Percentiles rank a stretch among this genome's conserved stretches.
phyloP scores from a whole-genome alignment of 371 early-diverging fungal species.

The Batkoa obscura region DNA sequence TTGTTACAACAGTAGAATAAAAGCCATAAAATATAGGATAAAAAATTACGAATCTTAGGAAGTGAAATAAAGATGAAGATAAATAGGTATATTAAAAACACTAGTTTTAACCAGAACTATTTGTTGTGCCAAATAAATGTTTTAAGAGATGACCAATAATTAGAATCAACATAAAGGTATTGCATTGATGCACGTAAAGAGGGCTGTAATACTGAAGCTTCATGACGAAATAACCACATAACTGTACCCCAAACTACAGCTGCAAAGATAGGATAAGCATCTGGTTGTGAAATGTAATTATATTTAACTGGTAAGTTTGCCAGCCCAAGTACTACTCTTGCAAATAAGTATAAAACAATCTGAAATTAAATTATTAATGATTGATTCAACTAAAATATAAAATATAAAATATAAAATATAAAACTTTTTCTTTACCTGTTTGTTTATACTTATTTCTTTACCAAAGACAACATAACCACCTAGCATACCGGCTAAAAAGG shows the following conservation, averaged over 20 bases:
- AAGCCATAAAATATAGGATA: too few relatives aligned
- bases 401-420: too few relatives aligned
- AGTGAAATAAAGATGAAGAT: too few relatives aligned
- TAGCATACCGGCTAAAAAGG: slow-evolving; percentile 81
- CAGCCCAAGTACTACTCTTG: slow-evolving; percentile 69
- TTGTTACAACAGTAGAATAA: too few relatives aligned
- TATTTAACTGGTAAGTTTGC: slow-evolving; percentile 64
- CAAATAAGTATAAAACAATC: slow-evolving; percentile 89
- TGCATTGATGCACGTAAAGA: slow-evolving; percentile 87
- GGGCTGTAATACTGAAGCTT: slow-evolving; percentile 74
- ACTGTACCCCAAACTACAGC: slow-evolving; percentile 90
- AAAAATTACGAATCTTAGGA: too few relatives aligned
- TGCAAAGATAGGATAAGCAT: slow-evolving; percentile 69
- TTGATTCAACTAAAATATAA: too few relatives aligned
- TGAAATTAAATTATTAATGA: too few relatives aligned
- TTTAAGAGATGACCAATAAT: slow-evolving; percentile 53
- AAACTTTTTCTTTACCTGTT: slow-evolving; percentile 83
- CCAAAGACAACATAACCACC: slow-evolving; percentile 94
- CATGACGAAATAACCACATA: slow-evolving; percentile 85
- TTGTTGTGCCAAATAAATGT: slow-evolving; percentile 78
- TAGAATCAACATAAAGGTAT: slow-evolving; percentile 74
- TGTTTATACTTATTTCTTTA: slow-evolving; percentile 82
- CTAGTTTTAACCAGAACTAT: too few relatives aligned
- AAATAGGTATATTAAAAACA: too few relatives aligned
- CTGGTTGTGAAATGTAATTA: slow-evolving; percentile 31